phyloP scores from a whole-genome alignment of 441 rosid genomes.

The Adansonia rubrostipa region DNA sequence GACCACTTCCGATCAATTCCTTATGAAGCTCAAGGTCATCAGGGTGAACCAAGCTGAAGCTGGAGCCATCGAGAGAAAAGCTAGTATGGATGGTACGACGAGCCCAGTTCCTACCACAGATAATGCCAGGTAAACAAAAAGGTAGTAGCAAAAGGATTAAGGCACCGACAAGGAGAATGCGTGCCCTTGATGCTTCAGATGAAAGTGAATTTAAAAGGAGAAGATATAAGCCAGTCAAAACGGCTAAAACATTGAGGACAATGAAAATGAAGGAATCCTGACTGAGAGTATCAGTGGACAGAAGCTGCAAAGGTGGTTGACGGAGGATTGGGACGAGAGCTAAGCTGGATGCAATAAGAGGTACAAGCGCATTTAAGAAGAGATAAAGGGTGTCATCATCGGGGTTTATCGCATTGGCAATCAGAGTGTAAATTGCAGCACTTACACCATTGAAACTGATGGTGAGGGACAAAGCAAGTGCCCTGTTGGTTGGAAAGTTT shows the following conservation, averaged over 20 bases:
- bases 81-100: background rate
- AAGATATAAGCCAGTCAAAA: constrained; percentile 72
- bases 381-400: constrained; percentile 53
- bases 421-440: constrained; percentile 74
- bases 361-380: constrained; percentile 64
- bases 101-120: constrained; percentile 47
- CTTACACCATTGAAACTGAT: constrained; percentile 76
- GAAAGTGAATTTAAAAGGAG: constrained; percentile 58
- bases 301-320: constrained; percentile 39
- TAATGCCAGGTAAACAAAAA: constrained; percentile 58
- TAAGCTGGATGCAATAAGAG: constrained; percentile 54
- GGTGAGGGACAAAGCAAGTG: constrained; percentile 75
- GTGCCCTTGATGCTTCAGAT: constrained; percentile 43
- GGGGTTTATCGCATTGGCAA: constrained; percentile 58
- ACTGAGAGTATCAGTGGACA: constrained; percentile 33
- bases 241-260: constrained; percentile 59
- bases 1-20: constrained; percentile 42
- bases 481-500: constrained; percentile 59
- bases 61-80: constrained; percentile 15
- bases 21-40: constrained; percentile 51
- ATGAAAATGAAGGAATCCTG: constrained; percentile 54
- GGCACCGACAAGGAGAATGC: constrained; percentile 66
- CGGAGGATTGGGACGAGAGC: constrained; percentile 60
- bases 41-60: background rate
- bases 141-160: constrained; percentile 55